These are phyloP conservation scores for Tricholoma sp. DNA, from an alignment of 768 basidiomycete genomes.

Conservation along the genomic window DNA sequence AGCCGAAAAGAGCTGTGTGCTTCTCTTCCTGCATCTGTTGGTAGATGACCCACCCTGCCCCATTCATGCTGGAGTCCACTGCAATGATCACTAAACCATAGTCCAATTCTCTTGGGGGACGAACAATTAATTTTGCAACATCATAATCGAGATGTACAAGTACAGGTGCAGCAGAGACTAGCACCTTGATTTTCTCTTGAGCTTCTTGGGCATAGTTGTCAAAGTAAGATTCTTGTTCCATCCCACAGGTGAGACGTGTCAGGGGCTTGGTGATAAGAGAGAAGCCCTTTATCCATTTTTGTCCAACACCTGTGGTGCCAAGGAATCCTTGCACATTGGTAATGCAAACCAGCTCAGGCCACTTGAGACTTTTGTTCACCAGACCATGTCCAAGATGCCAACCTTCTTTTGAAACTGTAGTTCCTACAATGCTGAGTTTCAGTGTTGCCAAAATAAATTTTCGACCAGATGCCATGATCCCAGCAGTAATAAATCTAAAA, in stretches of 20 bases:
- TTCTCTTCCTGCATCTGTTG: too few species aligned
- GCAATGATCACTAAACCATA: slow-evolving; percentile 24
- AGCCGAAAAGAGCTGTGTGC: too few species aligned
- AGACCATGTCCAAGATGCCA: slow-evolving; percentile 21
- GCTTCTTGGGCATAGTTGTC: slow-evolving; percentile 17
- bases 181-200: slow-evolving; percentile 20
- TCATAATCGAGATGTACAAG: slow-evolving; percentile 29
- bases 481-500: slow-evolving; percentile 15
- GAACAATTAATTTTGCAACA: not conserved
- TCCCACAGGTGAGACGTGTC: slow-evolving; percentile 8
- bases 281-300: slow-evolving; percentile 21
- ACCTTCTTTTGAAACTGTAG: slow-evolving; percentile 23
- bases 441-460: slow-evolving; percentile 22
- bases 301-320: slow-evolving; percentile 16
- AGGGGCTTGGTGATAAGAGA: slow-evolving; percentile 21
- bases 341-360: slow-evolving; percentile 11
- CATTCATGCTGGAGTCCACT: slow-evolving; percentile 28
- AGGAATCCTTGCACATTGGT: slow-evolving; percentile 23
- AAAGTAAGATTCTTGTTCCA: slow-evolving; percentile 21
- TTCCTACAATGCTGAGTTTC: slow-evolving; percentile 23
- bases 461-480: slow-evolving; percentile 27
- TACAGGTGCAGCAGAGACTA: slow-evolving; percentile 19
- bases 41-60: slow-evolving; percentile 29
- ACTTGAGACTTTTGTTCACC: slow-evolving; percentile 22
- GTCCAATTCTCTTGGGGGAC: slow-evolving; percentile 8